Conservation (phyloP, 768 basidiomycete genomes). For the Trametopsis cervina region DNA sequence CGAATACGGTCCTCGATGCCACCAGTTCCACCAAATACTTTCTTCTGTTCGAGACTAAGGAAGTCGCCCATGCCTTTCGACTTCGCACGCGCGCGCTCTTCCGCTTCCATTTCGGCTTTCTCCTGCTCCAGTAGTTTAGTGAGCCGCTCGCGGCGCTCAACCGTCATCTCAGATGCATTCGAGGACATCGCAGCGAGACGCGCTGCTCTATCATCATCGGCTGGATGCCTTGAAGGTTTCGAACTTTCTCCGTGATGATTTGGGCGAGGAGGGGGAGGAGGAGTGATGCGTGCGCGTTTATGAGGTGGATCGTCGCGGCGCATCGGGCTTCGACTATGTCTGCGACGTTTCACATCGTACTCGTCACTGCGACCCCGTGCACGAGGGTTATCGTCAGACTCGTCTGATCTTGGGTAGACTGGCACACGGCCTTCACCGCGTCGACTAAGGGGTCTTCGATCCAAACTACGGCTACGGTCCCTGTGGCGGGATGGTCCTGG, state of each 20-base stretch:
- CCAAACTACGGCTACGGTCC: conserved; percentile 13
- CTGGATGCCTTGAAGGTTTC: conserved; percentile 17
- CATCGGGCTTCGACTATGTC: conserved; percentile 28
- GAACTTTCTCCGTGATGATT: conserved; percentile 17
- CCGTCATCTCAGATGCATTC: conserved; percentile 59
- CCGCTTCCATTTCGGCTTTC: conserved; percentile 67
- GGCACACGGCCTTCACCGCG: conserved; percentile 27
- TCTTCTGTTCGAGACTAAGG: conserved; percentile 77
- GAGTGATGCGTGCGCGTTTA: conserved; percentile 48
- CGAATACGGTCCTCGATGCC: conserved; percentile 74
- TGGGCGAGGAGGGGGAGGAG: conserved; percentile 28
- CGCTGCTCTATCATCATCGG: conserved; percentile 57
- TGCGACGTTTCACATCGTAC: conserved; percentile 29
- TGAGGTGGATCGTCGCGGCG: conserved; percentile 23
- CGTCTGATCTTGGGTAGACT: conserved; percentile 44
- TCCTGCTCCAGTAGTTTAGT: conserved; percentile 66
- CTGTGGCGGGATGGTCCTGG: conserved; percentile 27
- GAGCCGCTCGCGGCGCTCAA: conserved; percentile 68
- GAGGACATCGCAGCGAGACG: conserved; percentile 87
- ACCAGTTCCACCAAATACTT: conserved; percentile 71
- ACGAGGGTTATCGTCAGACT: conserved; percentile 38
- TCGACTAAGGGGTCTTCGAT: neutral
- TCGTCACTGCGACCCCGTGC: neutral
- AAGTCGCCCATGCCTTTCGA: conserved; percentile 78
- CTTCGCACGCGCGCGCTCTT: conserved; percentile 59